phyloP scores from a whole-genome alignment of 176 grass and related monocot genomes.

The Musa beccarii region DNA sequence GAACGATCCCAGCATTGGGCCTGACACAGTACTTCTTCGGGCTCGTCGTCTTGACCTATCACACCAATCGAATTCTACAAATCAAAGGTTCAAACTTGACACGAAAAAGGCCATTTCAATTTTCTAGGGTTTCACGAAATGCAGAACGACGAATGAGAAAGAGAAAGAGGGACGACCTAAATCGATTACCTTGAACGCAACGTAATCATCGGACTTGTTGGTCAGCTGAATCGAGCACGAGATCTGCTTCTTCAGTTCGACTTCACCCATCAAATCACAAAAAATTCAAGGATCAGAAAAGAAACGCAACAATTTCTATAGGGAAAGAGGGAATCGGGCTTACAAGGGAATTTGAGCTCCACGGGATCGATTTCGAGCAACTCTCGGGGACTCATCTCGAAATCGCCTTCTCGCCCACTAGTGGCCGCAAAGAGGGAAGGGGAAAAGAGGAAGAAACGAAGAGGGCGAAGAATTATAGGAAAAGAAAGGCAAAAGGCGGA shows the following conservation, averaged over 20 bases:
- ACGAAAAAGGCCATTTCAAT: neutral
- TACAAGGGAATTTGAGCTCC: slow-evolving; percentile 17
- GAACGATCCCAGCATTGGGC: slow-evolving; percentile 69
- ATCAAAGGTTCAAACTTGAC: neutral
- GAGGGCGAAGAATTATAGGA: neutral
- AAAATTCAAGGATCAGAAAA: neutral
- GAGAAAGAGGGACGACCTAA: neutral
- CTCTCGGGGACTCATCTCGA: neutral
- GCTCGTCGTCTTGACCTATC: slow-evolving; percentile 91
- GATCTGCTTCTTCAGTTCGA: slow-evolving; percentile 88
- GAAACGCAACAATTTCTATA: neutral
- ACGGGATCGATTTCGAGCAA: slow-evolving; percentile 6
- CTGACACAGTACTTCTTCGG: slow-evolving; percentile 94
- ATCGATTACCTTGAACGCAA: slow-evolving; percentile 68
- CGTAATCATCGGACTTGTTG: slow-evolving; percentile 56
- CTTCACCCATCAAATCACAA: slow-evolving; percentile 23
- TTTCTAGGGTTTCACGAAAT: slow-evolving; percentile 2
- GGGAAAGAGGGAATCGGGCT: neutral
- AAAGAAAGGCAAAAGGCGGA: neutral
- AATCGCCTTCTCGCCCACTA: neutral
- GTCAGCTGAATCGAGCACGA: slow-evolving; percentile 70
- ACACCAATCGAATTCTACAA: slow-evolving; percentile 8
- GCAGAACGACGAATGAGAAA: neutral
- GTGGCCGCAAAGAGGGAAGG: neutral
- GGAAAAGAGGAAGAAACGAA: neutral